Base-by-base conservation (phyloP, 163 green algal genomes). In the Scenedesmus sp. region DNA sequence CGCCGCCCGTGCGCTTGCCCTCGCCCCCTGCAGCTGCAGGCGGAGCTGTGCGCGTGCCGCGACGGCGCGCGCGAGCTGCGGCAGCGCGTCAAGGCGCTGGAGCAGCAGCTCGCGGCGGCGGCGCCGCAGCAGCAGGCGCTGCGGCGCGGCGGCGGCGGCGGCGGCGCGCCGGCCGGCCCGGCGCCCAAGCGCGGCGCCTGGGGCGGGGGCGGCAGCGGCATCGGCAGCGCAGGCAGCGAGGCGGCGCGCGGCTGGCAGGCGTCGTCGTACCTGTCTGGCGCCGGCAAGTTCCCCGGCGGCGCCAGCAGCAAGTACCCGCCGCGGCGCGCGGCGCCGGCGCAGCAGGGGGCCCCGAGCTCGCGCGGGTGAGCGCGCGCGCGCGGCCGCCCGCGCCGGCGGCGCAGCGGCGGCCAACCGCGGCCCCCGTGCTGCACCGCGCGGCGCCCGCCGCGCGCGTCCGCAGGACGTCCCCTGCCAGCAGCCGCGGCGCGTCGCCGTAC, bases 11-110 rank as follows among this genome's bases (percentile, higher is more conserved):
- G 57, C 14, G 13, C 44, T 20, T 73, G 63, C 63, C n/a, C 20
- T n/a, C 36, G 10, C 34, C 47, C 11, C 39, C 65, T 75, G 45
- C 60, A 84, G 66, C 7, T 66, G 5, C 66, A 87, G 48, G 78
- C 86, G 54, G 76, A 89, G 36, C 84, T 93, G 17, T 75, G 69
- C 22, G 77, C 88, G 20, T 75, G 85, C 33, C 85, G 88, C 45
- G 77, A 88, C 24, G 81, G 87, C 15, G 50, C 87, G 20, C 83
- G 58, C 28, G 47, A 69, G 24, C 77, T 85, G 81, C 81, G 84
- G 29, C 28, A 78, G 18, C 79, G 73, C 22, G 67, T 66, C 77
- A 85, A 77, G 33, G 53, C 67, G 28, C 62, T 84, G 53, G 64
- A 66, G 26, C 70, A 79, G 60, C 72, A 83, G 66, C 42, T 83